Evolutionary conservation across 176 grass and related monocot species (phyloP), one percentile per base, ranked within the genome.

Genomic region (Dendrocalamus sinicus): DNA sequence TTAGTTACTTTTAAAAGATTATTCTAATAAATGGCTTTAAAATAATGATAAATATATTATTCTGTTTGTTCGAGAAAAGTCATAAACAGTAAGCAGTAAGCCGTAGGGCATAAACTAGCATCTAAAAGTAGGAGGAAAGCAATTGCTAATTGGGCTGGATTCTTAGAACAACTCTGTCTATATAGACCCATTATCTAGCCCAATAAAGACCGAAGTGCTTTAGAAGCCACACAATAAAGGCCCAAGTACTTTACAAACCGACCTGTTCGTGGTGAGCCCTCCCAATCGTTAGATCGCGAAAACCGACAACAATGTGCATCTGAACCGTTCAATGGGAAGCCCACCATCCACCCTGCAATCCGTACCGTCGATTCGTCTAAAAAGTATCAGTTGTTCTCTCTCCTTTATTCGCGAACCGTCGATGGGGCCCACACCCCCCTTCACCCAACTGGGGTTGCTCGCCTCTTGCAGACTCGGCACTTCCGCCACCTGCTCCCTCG

Each of bases 401-500:
- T 9, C 45, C 60, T 19, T 7, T 48, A 45, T 67, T 83, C 84
- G 20, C 19, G 81, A 87, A 70, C 85, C 75, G 61, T 48, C 70
- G 51, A 74, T 59, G 74, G 80, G 80, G 71, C 32, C 80, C 52
- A 85, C 23, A 58, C 35, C 22, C 26, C 30, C 22, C 24, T 22
- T 1, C 73, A 60, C 22, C 68, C 30, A 67, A 84, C 60, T 43
- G 60, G 61, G n/a, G 53, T 84, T 87, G 85, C 85, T 52, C 81
- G 85, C 81, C 61, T 61, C 75, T 73, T 91, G 59, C 69, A 74
- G 75, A 32, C 77, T 84, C 85, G 20, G 64, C 73, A 30, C 67
- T 28, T 67, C 84, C 28, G 73, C 89, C 73, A 83, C 84, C 73
- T 86, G 44, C 32, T 84, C 69, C 74, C 48, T 22, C 48, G 37